Evolutionary conservation across 2,329 filamentous ascomycete genomes (phyloP).

Genomic region (Sporothrix schenckii): DNA sequence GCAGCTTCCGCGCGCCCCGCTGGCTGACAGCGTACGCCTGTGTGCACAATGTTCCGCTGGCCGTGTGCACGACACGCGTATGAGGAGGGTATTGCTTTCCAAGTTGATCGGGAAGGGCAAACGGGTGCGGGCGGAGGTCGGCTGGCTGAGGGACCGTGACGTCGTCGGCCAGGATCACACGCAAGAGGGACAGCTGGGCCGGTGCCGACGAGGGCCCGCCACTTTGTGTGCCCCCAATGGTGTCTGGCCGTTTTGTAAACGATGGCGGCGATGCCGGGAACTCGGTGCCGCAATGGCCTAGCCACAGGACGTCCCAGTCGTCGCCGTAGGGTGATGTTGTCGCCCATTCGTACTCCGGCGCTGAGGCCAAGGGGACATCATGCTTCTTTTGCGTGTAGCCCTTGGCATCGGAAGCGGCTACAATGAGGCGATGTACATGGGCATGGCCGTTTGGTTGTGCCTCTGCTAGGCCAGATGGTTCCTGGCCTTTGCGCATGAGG

Average conservation of each 20-base stretch:
- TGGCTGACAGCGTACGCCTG: conserved; percentile 51
- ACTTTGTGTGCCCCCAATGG: neutral
- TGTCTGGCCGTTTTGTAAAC: conserved; percentile 7
- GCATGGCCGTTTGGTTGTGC: neutral
- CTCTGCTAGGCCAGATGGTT: neutral
- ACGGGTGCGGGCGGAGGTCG: conserved; percentile 45
- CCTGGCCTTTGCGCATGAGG: neutral
- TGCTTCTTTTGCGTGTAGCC: conserved; percentile 8
- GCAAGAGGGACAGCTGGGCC: conserved; percentile 28
- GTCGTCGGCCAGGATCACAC: conserved; percentile 40
- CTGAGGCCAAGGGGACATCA: conserved; percentile 32
- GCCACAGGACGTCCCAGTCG: conserved; percentile 58
- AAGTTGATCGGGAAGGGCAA: conserved; percentile 41
- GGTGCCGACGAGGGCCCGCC: neutral
- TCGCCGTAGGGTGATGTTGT: conserved; percentile 51
- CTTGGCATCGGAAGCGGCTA: conserved; percentile 32
- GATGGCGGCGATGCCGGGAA: conserved; percentile 38
- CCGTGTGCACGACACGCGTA: conserved; percentile 50
- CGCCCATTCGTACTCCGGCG: conserved; percentile 33
- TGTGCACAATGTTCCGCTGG: conserved; percentile 47
- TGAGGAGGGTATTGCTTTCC: conserved; percentile 45
- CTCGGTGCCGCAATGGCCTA: conserved; percentile 53
- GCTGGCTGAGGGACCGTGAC: conserved; percentile 44
- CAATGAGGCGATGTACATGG: neutral
- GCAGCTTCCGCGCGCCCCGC: conserved; percentile 48